A percentile compares a stretch with the other conserved stretches of the same genome.
Evolutionary conservation across 2,329 filamentous ascomycete genomes (phyloP).

Genomic region (Paradendryphiella salina): DNA sequence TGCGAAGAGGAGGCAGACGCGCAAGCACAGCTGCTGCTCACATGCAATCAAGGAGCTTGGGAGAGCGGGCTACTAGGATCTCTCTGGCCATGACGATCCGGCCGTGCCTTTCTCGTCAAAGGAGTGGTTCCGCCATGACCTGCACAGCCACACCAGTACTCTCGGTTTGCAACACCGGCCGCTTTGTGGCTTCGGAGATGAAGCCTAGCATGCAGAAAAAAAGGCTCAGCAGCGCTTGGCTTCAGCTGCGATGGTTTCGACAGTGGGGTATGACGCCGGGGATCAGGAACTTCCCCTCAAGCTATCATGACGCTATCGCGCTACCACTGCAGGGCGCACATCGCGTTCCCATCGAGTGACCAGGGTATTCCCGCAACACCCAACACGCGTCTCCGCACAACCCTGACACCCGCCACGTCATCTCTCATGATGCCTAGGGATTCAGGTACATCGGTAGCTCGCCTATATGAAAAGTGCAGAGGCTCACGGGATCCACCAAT

Average conservation of each 20-base stretch:
- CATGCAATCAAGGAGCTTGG: constrained; percentile 7
- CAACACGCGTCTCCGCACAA: neutral
- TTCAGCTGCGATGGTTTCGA: neutral
- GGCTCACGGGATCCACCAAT: neutral
- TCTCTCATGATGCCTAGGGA: neutral
- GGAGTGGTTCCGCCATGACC: neutral
- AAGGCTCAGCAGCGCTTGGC: neutral
- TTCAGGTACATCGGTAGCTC: no score
- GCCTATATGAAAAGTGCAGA: neutral
- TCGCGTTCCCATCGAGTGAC: constrained; percentile 1
- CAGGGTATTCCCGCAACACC: neutral
- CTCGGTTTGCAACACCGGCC: neutral
- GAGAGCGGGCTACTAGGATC: constrained; percentile 7
- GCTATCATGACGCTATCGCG: constrained; percentile 6
- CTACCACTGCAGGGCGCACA: constrained; percentile 5
- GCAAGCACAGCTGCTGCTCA: constrained; percentile 5
- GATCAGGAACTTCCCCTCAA: neutral
- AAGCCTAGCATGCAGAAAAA: neutral
- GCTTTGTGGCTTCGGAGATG: neutral
- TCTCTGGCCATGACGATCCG: constrained; percentile 5
- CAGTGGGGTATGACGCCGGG: neutral
- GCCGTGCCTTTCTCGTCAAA: neutral
- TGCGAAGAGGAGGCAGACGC: neutral
- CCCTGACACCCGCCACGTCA: neutral
- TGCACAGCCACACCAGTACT: constrained; percentile 6